Evolutionary conservation across 2,329 filamentous ascomycete genomes (phyloP), one percentile per base, ranked within the genome.

Genomic region (Capronia epimyces): DNA sequence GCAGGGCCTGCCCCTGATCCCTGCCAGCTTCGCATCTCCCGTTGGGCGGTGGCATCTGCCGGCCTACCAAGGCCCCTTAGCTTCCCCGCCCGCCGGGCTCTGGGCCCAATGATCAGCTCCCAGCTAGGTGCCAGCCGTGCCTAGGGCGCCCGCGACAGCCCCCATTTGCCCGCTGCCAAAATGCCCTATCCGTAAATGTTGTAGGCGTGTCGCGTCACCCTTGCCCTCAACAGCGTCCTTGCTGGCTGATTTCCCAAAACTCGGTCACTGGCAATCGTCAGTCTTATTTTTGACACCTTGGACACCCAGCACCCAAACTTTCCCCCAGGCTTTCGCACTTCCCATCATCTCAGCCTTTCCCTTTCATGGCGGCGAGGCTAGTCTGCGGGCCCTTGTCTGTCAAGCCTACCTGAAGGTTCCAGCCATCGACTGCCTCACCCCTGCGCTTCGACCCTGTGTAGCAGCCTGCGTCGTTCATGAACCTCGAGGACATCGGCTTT

Each of bases 401-500:
- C 27, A 53, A 29, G 37, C 34, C 32, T 12, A 31, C 24, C 31
- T 39, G 37, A 44, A 46, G 32, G 8, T 36, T 36, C 13, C 24
- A 29, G 52, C 43, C 32, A 16, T 52, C 42, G 44, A 45, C 9
- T 46, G 16, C 43, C 40, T 43, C 37, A 32, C 34, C 41, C 25
- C 46, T 27, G 50, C 43, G 18, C 10, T 43, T n/a, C 24, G 18
- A 46, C 41, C 16, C 20, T 47, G 49, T n/a, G 29, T 39, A 43
- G 34, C 39, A 51, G 25, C 39, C 52, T 27, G 24, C 41, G 29
- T 21, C 47, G 49, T 58, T 61, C 53, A 61, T 61, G 59, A 60
- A 47, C 59, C 45, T 52, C 50, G 55, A 57, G 36, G 48, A 53
- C 51, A 39, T 55, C 53, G 49, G 22, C 24, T 50, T 46, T 45